Evolutionary conservation across 768 basidiomycete genomes (phyloP).

Genomic region (Tephrocybe sp.): DNA sequence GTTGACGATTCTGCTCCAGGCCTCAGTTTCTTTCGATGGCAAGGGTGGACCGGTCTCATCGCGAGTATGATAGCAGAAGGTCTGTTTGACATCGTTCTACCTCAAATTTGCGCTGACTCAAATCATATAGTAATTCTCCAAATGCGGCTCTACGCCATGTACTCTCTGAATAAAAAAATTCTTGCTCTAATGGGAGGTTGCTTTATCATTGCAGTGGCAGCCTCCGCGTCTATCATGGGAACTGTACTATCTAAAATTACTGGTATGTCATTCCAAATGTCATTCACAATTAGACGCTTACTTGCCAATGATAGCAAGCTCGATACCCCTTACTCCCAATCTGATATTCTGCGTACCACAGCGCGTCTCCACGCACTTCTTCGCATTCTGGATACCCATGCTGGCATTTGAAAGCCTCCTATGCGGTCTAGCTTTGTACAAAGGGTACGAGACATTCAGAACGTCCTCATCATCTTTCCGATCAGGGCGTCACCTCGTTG

Average conservation of each 20-base stretch:
- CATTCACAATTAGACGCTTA: not conserved
- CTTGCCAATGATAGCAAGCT: conserved; percentile 12
- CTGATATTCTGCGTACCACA: conserved; percentile 43
- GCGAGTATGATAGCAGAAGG: conserved; percentile 57
- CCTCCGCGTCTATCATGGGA: conserved; percentile 51
- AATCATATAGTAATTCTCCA: conserved; percentile 50
- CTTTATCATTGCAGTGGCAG: conserved; percentile 38
- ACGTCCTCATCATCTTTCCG: conserved; percentile 35
- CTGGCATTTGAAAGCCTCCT: conserved; percentile 54
- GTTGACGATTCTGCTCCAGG: conserved; percentile 25
- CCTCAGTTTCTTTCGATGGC: conserved; percentile 52
- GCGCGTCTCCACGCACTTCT: conserved; percentile 42
- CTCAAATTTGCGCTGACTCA: not conserved
- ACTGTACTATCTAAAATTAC: conserved; percentile 36
- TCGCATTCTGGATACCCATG: conserved; percentile 62
- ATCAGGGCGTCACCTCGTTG: conserved; percentile 44
- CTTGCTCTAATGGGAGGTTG: conserved; percentile 43
- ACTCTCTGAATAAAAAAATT: conserved; percentile 51
- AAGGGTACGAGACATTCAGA: conserved; percentile 46
- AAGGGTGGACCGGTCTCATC: conserved; percentile 59
- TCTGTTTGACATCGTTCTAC: conserved; percentile 22
- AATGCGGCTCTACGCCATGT: conserved; percentile 64
- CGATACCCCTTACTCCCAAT: conserved; percentile 16
- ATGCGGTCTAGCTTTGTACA: conserved; percentile 49
- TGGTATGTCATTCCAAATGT: conserved; percentile 29